A percentile compares a stretch with the other conserved stretches of the same genome.
Evolutionary conservation across 179 eudicot genomes (phyloP).

Genomic region (Patellifolia procumbens): DNA sequence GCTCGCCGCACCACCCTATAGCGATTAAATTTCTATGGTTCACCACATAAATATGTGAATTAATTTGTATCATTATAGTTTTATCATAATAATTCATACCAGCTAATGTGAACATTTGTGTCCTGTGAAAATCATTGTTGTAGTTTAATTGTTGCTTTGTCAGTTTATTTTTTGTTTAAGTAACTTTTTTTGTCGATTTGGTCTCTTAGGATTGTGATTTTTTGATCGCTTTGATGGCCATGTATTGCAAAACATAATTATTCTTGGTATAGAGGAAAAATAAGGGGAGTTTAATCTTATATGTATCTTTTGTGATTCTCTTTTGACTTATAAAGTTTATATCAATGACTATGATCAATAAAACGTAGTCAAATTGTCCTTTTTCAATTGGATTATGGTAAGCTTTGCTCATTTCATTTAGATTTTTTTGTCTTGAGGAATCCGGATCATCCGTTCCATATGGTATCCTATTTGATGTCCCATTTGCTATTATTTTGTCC

Average conservation of each 20-base stretch:
- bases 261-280: not conserved
- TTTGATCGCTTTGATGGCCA: not conserved
- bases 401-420: too few relatives aligned
- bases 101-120: not conserved
- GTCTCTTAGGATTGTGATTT: not conserved
- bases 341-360: not conserved
- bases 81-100: not conserved
- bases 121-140: constrained; percentile 16
- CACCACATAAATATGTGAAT: constrained; percentile 1
- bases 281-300: not conserved
- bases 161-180: not conserved
- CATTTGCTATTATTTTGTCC: too few relatives aligned
- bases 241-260: not conserved
- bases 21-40: not conserved
- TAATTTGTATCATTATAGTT: not conserved
- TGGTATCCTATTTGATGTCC: too few relatives aligned
- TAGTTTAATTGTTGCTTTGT: not conserved
- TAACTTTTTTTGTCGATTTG: not conserved
- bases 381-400: too few relatives aligned
- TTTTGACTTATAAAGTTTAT: not conserved
- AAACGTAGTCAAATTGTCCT: too few relatives aligned
- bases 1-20: constrained; percentile 22
- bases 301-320: not conserved
- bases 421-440: too few relatives aligned
- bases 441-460: too few relatives aligned